These are phyloP conservation scores for Cyclospora cayetanensis DNA, from an alignment of 169 alveolate species.

Conservation along the genomic window DNA sequence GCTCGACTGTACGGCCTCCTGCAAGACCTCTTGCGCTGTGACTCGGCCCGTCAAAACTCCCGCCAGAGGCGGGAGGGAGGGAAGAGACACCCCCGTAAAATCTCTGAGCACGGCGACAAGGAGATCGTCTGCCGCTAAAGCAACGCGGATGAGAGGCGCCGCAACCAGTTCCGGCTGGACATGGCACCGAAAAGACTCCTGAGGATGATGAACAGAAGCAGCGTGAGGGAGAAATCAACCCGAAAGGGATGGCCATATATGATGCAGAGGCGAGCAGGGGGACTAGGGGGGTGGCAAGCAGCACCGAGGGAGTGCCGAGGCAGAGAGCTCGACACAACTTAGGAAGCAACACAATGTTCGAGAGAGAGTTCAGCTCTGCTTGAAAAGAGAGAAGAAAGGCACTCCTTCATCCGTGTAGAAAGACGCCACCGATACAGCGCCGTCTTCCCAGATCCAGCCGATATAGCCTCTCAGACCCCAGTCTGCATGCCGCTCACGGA, in stretches of 20 bases:
- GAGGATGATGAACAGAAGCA: neutral
- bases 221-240: neutral
- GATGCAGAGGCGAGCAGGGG: too few relatives aligned
- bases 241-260: neutral
- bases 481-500: neutral
- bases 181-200: constrained; percentile 58
- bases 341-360: too few relatives aligned
- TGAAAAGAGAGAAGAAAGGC: neutral
- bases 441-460: too few relatives aligned
- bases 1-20: neutral
- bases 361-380: neutral
- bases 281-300: too few relatives aligned
- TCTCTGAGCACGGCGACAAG: constrained; percentile 2
- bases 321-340: too few relatives aligned
- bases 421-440: neutral
- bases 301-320: too few relatives aligned
- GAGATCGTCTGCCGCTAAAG: constrained; percentile 44
- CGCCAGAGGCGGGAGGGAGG: neutral
- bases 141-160: neutral
- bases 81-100: neutral
- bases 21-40: neutral
- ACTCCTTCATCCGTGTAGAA: neutral
- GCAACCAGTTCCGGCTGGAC: constrained; percentile 12
- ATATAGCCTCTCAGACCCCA: neutral
- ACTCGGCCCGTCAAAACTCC: neutral